A percentile compares a stretch with the other conserved stretches of the same genome.
phyloP scores from a whole-genome alignment of 441 rosid genomes.

The Erysimum cheiri region DNA sequence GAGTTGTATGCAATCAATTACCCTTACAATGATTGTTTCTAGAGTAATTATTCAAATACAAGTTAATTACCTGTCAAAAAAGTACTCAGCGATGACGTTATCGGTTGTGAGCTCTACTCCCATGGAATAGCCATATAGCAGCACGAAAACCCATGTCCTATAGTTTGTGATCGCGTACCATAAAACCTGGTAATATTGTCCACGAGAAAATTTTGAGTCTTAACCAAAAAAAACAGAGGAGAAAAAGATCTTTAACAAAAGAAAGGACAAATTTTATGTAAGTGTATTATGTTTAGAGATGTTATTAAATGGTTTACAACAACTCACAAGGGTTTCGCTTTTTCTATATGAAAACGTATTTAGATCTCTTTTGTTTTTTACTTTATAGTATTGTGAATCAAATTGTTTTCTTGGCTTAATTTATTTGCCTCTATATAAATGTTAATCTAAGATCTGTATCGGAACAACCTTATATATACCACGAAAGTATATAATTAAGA shows the following conservation, averaged over 20 bases:
- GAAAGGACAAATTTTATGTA: neutral
- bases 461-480: slow-evolving; percentile 3
- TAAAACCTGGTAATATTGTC: slow-evolving; percentile 53
- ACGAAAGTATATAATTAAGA: neutral
- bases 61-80: slow-evolving; percentile 82
- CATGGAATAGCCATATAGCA: slow-evolving; percentile 85
- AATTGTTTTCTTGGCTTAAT: neutral
- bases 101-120: slow-evolving; percentile 84
- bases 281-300: neutral
- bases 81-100: slow-evolving; percentile 80
- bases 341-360: slow-evolving; percentile 13
- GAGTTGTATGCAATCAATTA: too few relatives aligned
- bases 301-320: too few relatives aligned
- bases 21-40: neutral
- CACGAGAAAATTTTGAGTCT: slow-evolving; percentile 5
- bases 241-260: neutral
- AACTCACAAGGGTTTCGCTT: neutral
- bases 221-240: neutral
- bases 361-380: neutral
- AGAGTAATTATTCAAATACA: too few relatives aligned
- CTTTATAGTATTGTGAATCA: too few relatives aligned
- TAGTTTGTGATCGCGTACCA: slow-evolving; percentile 81
- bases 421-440: neutral
- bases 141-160: slow-evolving; percentile 85
- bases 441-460: slow-evolving; percentile 10